These are phyloP conservation scores for Oehlia diaphana DNA, from an alignment of 192 early-diverging fungal genomes.

Conservation along the genomic window DNA sequence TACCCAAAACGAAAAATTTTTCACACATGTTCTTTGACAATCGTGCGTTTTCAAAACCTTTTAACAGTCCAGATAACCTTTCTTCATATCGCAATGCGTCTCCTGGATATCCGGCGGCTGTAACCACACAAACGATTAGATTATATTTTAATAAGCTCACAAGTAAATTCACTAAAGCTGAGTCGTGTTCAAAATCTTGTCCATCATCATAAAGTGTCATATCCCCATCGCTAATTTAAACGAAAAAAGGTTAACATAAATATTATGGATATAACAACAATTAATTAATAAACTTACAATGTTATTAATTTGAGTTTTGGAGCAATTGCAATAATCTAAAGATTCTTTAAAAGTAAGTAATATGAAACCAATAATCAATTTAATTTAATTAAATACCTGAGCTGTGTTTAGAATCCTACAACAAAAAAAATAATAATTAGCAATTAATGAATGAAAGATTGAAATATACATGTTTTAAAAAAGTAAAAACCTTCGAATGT, in stretches of 20 bases:
- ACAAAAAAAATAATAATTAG: not conserved
- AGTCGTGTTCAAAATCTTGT: slow-evolving; percentile 73
- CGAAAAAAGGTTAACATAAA: not conserved
- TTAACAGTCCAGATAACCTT: slow-evolving; percentile 73
- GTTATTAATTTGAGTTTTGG: slow-evolving; percentile 75
- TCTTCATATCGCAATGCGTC: slow-evolving; percentile 74
- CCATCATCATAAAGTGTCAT: slow-evolving; percentile 94
- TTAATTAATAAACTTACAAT: slow-evolving; percentile 52
- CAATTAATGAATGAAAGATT: not conserved
- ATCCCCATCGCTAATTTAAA: slow-evolving; percentile 75
- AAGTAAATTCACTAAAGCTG: slow-evolving; percentile 63
- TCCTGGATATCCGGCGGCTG: slow-evolving; percentile 84
- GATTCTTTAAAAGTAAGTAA: not conserved
- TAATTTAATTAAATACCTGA: slow-evolving; percentile 49
- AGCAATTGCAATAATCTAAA: slow-evolving; percentile 63
- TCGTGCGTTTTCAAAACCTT: slow-evolving; percentile 52
- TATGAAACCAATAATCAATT: not conserved
- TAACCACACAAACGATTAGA: slow-evolving; percentile 83
- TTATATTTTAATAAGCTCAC: slow-evolving; percentile 64
- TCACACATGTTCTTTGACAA: slow-evolving; percentile 50
- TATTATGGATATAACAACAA: not conserved
- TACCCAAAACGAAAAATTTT: slow-evolving; percentile 78
- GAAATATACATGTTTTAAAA: not conserved
- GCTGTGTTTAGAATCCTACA: slow-evolving; percentile 81
- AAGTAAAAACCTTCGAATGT: slow-evolving; percentile 62